Evolutionary conservation across 2,329 filamentous ascomycete species (phyloP).

Genomic region (Purpureocillium lavendulum): DNA sequence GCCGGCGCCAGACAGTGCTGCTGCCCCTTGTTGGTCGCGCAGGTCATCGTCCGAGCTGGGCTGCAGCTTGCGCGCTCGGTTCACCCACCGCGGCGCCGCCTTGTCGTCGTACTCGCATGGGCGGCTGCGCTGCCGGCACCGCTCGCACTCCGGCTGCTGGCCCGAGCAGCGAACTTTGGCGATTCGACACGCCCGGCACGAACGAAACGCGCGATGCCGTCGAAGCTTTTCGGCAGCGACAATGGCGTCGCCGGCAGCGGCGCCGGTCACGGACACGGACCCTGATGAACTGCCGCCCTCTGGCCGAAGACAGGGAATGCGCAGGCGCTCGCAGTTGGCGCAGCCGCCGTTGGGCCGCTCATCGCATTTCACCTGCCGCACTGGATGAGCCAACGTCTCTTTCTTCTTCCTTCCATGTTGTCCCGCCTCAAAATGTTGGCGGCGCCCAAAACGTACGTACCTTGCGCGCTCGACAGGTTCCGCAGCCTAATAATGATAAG

Average conservation of each 20-base stretch:
- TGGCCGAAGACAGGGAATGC: constrained; percentile 1
- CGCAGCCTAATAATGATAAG: not conserved
- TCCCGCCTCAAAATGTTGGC: too few relatives aligned
- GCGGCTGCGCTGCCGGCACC: not conserved
- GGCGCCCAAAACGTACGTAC: too few relatives aligned
- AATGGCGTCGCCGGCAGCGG: not conserved
- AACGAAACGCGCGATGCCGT: constrained; percentile 1
- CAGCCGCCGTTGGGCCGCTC: constrained; percentile 8
- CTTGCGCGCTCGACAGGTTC: not conserved
- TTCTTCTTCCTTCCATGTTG: too few relatives aligned
- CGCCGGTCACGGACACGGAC: too few relatives aligned
- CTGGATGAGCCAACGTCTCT: too few relatives aligned
- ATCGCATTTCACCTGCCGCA: constrained; percentile 10
- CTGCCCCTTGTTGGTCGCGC: too few relatives aligned
- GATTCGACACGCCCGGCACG: constrained; percentile 3
- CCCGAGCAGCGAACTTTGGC: constrained; percentile 5
- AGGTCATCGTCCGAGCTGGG: too few relatives aligned
- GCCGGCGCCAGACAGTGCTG: too few relatives aligned
- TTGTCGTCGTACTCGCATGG: not conserved
- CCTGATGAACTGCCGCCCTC: too few relatives aligned
- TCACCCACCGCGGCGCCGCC: not conserved
- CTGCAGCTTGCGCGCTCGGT: not conserved
- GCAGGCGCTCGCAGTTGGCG: constrained; percentile 8
- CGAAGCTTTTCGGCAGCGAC: not conserved
- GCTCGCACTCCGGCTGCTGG: constrained; percentile 2